A percentile compares a stretch with the other conserved stretches of the same genome.
Evolutionary conservation across 2,329 filamentous ascomycete species (phyloP).

Genomic region (Fusarium xylarioides): DNA sequence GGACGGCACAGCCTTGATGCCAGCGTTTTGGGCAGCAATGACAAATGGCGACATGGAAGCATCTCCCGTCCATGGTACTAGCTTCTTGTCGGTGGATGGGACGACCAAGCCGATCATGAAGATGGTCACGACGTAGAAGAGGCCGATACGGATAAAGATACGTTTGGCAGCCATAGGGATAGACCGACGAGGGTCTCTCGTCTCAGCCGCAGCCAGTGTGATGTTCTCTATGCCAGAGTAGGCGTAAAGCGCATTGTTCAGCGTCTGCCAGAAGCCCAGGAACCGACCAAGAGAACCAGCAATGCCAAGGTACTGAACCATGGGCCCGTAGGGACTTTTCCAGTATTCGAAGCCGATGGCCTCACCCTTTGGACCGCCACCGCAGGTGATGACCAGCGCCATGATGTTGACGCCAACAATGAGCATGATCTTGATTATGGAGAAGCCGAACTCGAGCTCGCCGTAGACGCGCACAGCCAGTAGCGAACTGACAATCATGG

Average conservation of each 20-base stretch:
- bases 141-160: background rate
- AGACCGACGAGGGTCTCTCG: background rate
- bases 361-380: background rate
- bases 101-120: conserved; percentile 10
- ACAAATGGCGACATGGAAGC: background rate
- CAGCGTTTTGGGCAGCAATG: background rate
- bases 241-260: conserved; percentile 1
- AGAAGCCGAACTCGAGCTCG: conserved; percentile 7
- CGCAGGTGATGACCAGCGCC: background rate
- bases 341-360: conserved; percentile 4
- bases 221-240: conserved; percentile 4
- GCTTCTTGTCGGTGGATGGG: background rate
- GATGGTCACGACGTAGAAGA: conserved; percentile 7
- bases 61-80: background rate
- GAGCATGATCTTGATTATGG: conserved; percentile 1
- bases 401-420: conserved; percentile 4
- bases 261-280: background rate
- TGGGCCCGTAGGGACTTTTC: background rate
- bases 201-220: background rate
- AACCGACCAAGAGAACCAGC: background rate
- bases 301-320: background rate
- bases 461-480: background rate
- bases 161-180: background rate
- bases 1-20: background rate
- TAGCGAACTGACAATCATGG: background rate